Evolutionary conservation across 495 filamentous ascomycete genomes (phyloP).

Genomic region (Delitschia confertaspora): DNA sequence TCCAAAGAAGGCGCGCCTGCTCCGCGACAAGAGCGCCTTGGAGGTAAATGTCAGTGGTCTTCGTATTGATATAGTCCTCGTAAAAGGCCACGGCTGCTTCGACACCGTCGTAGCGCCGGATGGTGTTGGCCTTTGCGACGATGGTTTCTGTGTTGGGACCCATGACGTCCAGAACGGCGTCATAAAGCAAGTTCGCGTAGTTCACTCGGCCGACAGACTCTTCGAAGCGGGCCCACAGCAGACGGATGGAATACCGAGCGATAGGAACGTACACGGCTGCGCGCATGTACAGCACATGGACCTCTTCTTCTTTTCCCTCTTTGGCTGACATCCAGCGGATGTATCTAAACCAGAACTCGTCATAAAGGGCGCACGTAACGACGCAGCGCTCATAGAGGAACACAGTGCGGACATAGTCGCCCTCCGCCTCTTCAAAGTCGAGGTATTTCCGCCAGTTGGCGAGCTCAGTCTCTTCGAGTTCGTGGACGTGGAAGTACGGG

Average conservation of each 20-base stretch:
- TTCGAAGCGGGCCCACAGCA: slow-evolving; percentile 92
- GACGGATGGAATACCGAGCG: slow-evolving; percentile 63
- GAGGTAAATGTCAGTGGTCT: slow-evolving; percentile 62
- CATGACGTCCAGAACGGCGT: slow-evolving; percentile 59
- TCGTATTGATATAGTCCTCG: slow-evolving; percentile 66
- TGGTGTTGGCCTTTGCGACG: slow-evolving; percentile 76
- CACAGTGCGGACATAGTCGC: slow-evolving; percentile 60
- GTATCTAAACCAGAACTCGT: slow-evolving; percentile 96
- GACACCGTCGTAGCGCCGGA: slow-evolving; percentile 73
- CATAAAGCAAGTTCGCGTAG: slow-evolving; percentile 73
- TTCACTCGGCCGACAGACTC: slow-evolving; percentile 69
- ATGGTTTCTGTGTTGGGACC: slow-evolving; percentile 83
- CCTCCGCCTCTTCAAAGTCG: slow-evolving; percentile 87
- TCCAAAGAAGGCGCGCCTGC: slow-evolving; percentile 86
- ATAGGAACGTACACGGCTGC: slow-evolving; percentile 83
- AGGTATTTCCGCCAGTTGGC: slow-evolving; percentile 95
- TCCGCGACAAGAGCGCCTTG: slow-evolving; percentile 83
- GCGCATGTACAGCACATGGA: slow-evolving; percentile 85
- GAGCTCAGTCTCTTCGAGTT: slow-evolving; percentile 77
- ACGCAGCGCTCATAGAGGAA: slow-evolving; percentile 92
- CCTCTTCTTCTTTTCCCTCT: slow-evolving; percentile 74
- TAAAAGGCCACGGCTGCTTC: slow-evolving; percentile 83
- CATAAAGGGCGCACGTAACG: slow-evolving; percentile 86
- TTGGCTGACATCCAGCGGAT: slow-evolving; percentile 94
- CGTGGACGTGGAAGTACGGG: slow-evolving; percentile 93